phyloP scores from a whole-genome alignment of 1,139 yeast species.

The Saccharomycopsis hybrid region DNA sequence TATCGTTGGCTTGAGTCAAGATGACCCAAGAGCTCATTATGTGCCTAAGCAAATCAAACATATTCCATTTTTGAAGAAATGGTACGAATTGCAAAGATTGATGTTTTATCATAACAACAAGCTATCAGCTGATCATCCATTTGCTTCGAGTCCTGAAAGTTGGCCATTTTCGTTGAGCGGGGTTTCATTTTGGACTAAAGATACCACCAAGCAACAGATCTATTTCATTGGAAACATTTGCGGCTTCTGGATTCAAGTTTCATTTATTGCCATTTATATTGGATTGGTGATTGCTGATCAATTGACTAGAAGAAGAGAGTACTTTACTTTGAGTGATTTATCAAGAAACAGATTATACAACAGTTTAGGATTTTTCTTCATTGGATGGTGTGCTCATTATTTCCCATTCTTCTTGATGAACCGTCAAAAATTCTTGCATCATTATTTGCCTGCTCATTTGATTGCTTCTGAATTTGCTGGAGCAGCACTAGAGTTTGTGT shows the following conservation, averaged over 20 bases:
- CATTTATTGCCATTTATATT: slow-evolving; percentile 57
- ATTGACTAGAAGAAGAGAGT: slow-evolving; percentile 66
- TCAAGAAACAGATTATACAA: slow-evolving; percentile 74
- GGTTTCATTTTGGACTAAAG: slow-evolving; percentile 93
- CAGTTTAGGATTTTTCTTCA: slow-evolving; percentile 75
- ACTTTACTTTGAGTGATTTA: slow-evolving; percentile 46
- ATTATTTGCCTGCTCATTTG: slow-evolving; percentile 92
- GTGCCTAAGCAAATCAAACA: slow-evolving; percentile 48
- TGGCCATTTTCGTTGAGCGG: slow-evolving; percentile 96
- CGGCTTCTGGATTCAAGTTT: slow-evolving; percentile 88
- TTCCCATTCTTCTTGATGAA: slow-evolving; percentile 88
- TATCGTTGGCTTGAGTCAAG: slow-evolving; percentile 49
- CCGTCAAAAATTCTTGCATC: slow-evolving; percentile 91
- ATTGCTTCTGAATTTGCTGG: slow-evolving; percentile 83
- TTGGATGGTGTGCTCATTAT: slow-evolving; percentile 86
- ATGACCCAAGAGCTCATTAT: slow-evolving; percentile 53
- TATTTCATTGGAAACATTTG: slow-evolving; percentile 84
- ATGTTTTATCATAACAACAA: slow-evolving; percentile 94
- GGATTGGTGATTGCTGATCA: slow-evolving; percentile 65
- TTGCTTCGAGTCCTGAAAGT: slow-evolving; percentile 84
- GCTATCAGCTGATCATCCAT: slow-evolving; percentile 85
- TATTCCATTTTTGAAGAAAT: slow-evolving; percentile 73
- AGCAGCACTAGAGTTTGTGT: slow-evolving; percentile 70
- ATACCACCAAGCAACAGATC: slow-evolving; percentile 60
- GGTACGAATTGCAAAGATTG: slow-evolving; percentile 78